These are phyloP conservation scores for Talaromyces verruculosus DNA, from an alignment of 2,329 filamentous ascomycete species.

Conservation along the genomic window DNA sequence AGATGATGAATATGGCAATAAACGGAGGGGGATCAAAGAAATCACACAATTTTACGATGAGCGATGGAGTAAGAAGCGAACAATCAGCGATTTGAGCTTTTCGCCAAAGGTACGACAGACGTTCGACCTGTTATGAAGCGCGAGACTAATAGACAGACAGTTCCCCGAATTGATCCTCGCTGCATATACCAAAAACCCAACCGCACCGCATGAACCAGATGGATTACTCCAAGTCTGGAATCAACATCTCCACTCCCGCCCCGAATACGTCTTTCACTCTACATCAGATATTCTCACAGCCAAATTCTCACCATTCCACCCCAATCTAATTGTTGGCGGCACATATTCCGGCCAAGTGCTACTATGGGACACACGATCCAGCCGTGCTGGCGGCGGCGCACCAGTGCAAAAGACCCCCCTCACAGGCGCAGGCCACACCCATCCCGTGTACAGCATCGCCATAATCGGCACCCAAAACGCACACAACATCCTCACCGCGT, in stretches of 20 bases:
- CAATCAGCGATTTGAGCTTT: slow-evolving; percentile 94
- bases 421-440: slow-evolving; percentile 91
- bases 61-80: slow-evolving; percentile 94
- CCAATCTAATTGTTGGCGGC: slow-evolving; percentile 91
- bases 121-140: no score
- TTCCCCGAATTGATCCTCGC: slow-evolving; percentile 90
- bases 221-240: slow-evolving; percentile 98
- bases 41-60: slow-evolving; percentile 92
- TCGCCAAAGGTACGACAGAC: slow-evolving; percentile 68
- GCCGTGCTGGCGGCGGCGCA: slow-evolving; percentile 63
- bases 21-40: slow-evolving; percentile 62
- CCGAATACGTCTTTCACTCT: slow-evolving; percentile 95
- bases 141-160: slow-evolving; percentile 33
- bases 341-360: slow-evolving; percentile 96
- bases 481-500: slow-evolving; percentile 96
- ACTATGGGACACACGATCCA: slow-evolving; percentile 92
- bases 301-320: slow-evolving; percentile 98
- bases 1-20: slow-evolving; percentile 61
- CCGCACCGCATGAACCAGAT: slow-evolving; percentile 88
- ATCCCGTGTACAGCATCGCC: slow-evolving; percentile 91
- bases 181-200: slow-evolving; percentile 95
- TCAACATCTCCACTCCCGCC: slow-evolving; percentile 85
- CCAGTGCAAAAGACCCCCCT: slow-evolving; percentile 95
- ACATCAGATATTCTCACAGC: slow-evolving; percentile 93
- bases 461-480: slow-evolving; percentile 98